Conservation (phyloP, 495 filamentous ascomycete genomes). For the Lophium mytilinum region DNA sequence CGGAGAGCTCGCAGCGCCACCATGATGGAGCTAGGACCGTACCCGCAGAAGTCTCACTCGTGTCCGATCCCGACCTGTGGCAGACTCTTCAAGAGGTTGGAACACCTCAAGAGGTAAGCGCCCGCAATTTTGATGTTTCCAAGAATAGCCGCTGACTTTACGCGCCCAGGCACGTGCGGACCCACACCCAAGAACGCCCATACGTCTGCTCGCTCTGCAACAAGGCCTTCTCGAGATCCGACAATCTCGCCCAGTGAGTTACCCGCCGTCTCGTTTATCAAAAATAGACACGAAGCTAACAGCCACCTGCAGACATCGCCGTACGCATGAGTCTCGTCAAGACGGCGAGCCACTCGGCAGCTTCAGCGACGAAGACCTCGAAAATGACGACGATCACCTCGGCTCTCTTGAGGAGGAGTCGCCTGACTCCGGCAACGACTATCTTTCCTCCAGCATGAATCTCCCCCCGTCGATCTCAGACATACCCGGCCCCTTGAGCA, state of each 20-base stretch:
- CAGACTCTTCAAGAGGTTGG: slow-evolving; percentile 94
- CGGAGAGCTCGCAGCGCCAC: slow-evolving; percentile 91
- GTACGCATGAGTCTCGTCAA: slow-evolving; percentile 77
- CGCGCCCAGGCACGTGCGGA: slow-evolving; percentile 83
- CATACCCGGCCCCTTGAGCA: slow-evolving; percentile 19
- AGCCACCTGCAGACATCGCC: slow-evolving; percentile 63
- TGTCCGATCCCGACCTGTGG: slow-evolving; percentile 99
- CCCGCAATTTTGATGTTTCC: slow-evolving; percentile 14
- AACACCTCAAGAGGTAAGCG: slow-evolving; percentile 95
- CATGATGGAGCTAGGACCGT: slow-evolving; percentile 91
- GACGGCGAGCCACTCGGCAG: slow-evolving; percentile 52
- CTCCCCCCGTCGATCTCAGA: slow-evolving; percentile 19
- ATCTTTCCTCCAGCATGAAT: slow-evolving; percentile 20
- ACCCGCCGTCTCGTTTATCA: slow-evolving; percentile 12
- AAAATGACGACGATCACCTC: slow-evolving; percentile 66
- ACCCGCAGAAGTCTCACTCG: slow-evolving; percentile 94
- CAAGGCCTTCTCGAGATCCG: slow-evolving; percentile 96
- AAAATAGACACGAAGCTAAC: slow-evolving; percentile 19
- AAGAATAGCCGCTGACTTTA: slow-evolving; percentile 44
- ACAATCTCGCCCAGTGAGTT: slow-evolving; percentile 95
- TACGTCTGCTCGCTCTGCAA: slow-evolving; percentile 95
- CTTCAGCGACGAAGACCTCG: slow-evolving; percentile 62
- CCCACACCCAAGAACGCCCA: slow-evolving; percentile 97
- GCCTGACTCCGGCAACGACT: slow-evolving; percentile 52
- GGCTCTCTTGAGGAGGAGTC: slow-evolving; percentile 69